Conservation (phyloP, 495 filamentous ascomycete species). For the Penicillium coffeae region DNA sequence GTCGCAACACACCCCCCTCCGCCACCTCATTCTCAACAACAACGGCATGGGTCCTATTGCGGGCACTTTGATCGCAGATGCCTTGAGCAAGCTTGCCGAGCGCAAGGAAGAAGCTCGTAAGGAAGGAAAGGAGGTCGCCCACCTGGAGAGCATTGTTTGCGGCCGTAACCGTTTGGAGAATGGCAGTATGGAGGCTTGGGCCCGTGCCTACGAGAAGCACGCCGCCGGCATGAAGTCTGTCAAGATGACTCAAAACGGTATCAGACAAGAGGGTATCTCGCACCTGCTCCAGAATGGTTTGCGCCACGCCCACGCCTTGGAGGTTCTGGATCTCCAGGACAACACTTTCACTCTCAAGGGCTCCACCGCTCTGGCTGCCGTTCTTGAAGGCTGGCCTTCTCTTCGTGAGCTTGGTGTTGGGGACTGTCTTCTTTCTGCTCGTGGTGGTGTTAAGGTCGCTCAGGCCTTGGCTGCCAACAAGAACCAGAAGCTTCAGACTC, state of each 20-base stretch:
- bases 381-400: constrained; percentile 67
- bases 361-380: constrained; percentile 71
- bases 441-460: constrained; percentile 71
- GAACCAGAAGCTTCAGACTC: constrained; percentile 70
- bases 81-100: constrained; percentile 67
- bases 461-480: constrained; percentile 67
- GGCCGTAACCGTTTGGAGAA: constrained; percentile 94
- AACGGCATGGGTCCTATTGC: constrained; percentile 94
- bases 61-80: constrained; percentile 78
- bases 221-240: constrained; percentile 69
- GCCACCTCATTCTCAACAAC: constrained; percentile 92
- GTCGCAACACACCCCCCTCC: constrained; percentile 76
- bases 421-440: constrained; percentile 78
- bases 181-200: constrained; percentile 94
- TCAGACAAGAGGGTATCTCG: constrained; percentile 86
- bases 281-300: constrained; percentile 74
- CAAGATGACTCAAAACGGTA: constrained; percentile 99
- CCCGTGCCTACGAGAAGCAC: constrained; percentile 76
- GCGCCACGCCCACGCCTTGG: constrained; percentile 56
- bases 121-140: constrained; percentile 63
- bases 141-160: constrained; percentile 91
- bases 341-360: constrained; percentile 90
- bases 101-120: constrained; percentile 76
- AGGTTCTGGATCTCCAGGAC: constrained; percentile 87
- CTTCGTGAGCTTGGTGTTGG: constrained; percentile 82